These are phyloP conservation scores for Camellia granthamiana DNA, from an alignment of 148 eudicot species.

Conservation along the genomic window DNA sequence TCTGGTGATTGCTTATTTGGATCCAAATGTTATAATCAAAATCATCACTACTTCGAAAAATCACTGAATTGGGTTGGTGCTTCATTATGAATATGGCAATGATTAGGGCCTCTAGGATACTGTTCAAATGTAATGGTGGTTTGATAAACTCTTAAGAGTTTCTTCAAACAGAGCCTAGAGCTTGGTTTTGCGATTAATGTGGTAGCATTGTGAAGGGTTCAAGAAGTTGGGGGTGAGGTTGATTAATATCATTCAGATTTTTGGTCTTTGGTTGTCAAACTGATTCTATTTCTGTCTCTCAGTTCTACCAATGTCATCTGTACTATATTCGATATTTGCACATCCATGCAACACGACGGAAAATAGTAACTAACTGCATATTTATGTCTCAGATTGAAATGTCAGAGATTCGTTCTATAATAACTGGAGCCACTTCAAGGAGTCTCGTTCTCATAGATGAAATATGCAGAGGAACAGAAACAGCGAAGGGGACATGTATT, in stretches of 20 bases:
- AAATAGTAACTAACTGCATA: background rate
- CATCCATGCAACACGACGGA: background rate
- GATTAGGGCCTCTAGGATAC: background rate
- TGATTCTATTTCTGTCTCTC: background rate
- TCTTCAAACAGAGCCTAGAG: background rate
- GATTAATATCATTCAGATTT: background rate
- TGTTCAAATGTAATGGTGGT: background rate
- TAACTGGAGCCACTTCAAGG: conserved; percentile 68
- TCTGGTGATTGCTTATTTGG: too few species aligned
- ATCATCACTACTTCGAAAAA: too few species aligned
- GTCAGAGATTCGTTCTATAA: conserved; percentile 88
- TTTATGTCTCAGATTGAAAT: conserved; percentile 68
- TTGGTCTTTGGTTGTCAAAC: background rate
- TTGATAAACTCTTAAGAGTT: background rate
- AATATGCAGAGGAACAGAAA: conserved; percentile 96
- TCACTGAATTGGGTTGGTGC: background rate
- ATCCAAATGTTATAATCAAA: too few species aligned
- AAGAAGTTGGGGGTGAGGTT: background rate
- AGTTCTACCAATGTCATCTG: background rate
- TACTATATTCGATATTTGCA: background rate
- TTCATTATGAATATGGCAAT: background rate
- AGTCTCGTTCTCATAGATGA: conserved; percentile 97
- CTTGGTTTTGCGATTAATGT: background rate
- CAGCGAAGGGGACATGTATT: conserved; percentile 93
- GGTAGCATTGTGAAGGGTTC: background rate